Conservation (phyloP, 2,329 filamentous ascomycete species). For the Monosporascus ibericus region DNA sequence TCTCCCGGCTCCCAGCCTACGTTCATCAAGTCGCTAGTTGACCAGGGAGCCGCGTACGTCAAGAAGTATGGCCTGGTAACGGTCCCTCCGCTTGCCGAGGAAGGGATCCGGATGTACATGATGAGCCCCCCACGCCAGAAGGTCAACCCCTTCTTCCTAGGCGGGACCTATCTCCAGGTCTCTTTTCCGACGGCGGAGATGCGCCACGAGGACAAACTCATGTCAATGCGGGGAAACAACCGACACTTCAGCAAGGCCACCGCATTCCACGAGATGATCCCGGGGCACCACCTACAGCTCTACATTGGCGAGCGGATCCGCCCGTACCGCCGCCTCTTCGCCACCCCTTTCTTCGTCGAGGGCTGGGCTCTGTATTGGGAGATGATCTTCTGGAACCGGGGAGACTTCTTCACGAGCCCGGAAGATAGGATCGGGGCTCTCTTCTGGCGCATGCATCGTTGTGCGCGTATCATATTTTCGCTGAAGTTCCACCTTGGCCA, state of each 20-base stretch:
- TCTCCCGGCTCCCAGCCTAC: conserved; percentile 46
- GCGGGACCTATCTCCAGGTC: conserved; percentile 46
- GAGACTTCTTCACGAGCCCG: conserved; percentile 42
- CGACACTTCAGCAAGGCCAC: conserved; percentile 51
- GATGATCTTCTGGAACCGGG: conserved; percentile 48
- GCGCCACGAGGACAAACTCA: conserved; percentile 48
- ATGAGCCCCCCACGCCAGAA: conserved; percentile 47
- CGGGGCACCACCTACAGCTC: conserved; percentile 50
- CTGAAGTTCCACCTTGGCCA: conserved; percentile 51
- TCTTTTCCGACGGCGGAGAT: conserved; percentile 49
- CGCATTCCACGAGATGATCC: conserved; percentile 57
- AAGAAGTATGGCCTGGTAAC: conserved; percentile 48
- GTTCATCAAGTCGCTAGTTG: conserved; percentile 44
- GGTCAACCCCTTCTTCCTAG: conserved; percentile 54
- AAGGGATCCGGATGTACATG: conserved; percentile 51
- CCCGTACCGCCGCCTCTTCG: conserved; percentile 45
- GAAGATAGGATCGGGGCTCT: conserved; percentile 51
- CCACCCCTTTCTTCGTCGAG: conserved; percentile 54
- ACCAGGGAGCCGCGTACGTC: conserved; percentile 48
- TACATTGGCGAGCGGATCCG: conserved; percentile 40
- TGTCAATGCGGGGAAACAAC: conserved; percentile 56
- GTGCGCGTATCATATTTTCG: conserved; percentile 52
- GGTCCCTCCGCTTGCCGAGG: conserved; percentile 45
- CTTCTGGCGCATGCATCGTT: conserved; percentile 59
- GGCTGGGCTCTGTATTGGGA: conserved; percentile 61